Evolutionary conservation across 352 stramenopile species (phyloP).

Genomic region (Phytophthora ramorum): DNA sequence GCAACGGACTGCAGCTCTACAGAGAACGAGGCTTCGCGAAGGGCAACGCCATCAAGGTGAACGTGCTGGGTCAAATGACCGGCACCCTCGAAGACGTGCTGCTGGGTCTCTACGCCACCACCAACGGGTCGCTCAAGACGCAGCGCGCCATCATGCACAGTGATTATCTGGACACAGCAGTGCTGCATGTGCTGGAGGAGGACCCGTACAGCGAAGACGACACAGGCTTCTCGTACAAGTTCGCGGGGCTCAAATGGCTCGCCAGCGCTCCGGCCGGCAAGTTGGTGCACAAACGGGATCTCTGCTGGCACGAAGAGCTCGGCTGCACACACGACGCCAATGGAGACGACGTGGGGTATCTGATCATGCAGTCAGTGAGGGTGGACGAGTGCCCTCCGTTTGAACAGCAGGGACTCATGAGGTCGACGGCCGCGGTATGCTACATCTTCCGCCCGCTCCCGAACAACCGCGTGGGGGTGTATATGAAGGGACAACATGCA

Average conservation of each 20-base stretch:
- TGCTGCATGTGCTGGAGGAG: constrained; percentile 65
- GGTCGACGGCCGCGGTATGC: constrained; percentile 60
- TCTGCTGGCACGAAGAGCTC: constrained; percentile 74
- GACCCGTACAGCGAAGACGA: constrained; percentile 63
- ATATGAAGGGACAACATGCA: constrained; percentile 65
- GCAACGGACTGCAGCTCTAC: constrained; percentile 61
- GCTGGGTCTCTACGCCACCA: constrained; percentile 60
- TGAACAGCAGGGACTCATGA: constrained; percentile 58
- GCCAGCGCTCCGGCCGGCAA: constrained; percentile 52
- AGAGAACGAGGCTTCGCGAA: constrained; percentile 60
- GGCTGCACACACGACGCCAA: constrained; percentile 53
- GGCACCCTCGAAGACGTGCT: constrained; percentile 71
- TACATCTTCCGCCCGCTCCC: constrained; percentile 66
- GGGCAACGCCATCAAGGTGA: constrained; percentile 58
- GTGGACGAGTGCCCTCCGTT: constrained; percentile 65
- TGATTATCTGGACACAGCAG: constrained; percentile 60
- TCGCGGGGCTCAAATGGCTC: constrained; percentile 71
- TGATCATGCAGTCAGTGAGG: constrained; percentile 65
- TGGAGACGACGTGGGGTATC: constrained; percentile 64
- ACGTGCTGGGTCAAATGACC: constrained; percentile 51
- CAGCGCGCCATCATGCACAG: constrained; percentile 69
- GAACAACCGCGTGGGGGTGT: constrained; percentile 61
- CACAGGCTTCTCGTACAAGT: constrained; percentile 58
- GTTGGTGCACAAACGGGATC: constrained; percentile 67
- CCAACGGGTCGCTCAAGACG: constrained; percentile 57